These are phyloP conservation scores for Cercospora canescens DNA, from an alignment of 2,329 filamentous ascomycete genomes.

Conservation along the genomic window DNA sequence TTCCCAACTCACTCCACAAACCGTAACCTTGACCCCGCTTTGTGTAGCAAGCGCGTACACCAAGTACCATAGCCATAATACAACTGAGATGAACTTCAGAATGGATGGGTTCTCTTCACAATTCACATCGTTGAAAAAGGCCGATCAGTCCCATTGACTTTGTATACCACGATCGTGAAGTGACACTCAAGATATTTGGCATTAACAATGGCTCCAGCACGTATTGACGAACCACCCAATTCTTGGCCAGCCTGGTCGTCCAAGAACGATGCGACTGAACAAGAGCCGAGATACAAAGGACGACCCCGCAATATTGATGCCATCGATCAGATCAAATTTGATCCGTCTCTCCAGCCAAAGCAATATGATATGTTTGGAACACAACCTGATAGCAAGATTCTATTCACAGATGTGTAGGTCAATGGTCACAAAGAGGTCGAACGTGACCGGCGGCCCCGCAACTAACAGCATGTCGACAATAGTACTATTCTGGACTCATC, in stretches of 20 bases:
- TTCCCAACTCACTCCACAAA: background rate
- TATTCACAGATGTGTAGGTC: constrained; percentile 39
- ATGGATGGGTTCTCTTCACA: background rate
- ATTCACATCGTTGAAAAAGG: background rate
- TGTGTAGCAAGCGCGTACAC: background rate
- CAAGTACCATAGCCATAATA: background rate
- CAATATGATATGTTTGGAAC: constrained; percentile 40
- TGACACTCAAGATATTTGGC: background rate
- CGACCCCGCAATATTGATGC: background rate
- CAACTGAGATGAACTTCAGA: background rate
- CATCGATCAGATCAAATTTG: constrained; percentile 31
- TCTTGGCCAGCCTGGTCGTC: background rate
- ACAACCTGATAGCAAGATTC: constrained; percentile 35
- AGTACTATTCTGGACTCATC: constrained; percentile 43
- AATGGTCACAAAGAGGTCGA: too few relatives aligned
- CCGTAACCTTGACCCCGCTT: background rate
- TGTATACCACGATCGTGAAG: background rate
- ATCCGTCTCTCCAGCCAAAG: constrained; percentile 36
- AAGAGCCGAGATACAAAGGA: background rate
- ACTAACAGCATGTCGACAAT: background rate
- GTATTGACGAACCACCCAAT: background rate
- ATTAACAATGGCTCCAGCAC: constrained; percentile 3
- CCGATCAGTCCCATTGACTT: background rate
- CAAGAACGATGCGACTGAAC: background rate
- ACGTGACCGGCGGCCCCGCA: too few relatives aligned